Base-by-base conservation (phyloP, 2,329 filamentous ascomycete species). In the Pseudonectria buxi region DNA sequence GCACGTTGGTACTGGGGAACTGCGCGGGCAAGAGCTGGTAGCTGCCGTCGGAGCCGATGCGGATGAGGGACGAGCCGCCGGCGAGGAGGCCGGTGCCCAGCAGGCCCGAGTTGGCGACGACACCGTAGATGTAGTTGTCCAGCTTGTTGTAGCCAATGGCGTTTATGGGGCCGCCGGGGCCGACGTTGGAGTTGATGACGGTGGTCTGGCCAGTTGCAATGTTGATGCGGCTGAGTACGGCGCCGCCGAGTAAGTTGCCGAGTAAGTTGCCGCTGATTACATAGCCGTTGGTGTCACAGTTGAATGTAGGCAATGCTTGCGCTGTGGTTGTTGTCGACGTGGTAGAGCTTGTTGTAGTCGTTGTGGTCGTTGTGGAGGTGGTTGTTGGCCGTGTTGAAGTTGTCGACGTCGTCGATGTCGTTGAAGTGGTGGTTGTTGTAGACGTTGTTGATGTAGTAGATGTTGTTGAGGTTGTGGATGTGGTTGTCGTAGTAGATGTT, bases 41-140 rank as follows among this genome's bases (percentile, higher is more conserved):
- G 7, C 15, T 14, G 1, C 47, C 47, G 4, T 49, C 37, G 4
- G 32, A 36, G 3, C 37, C 43, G 4, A 50, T 44, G 1, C 47
- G 45, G 2, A 50, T 41, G 2, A 50, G 37, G 1, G 30, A 28
- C 0, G 43, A 39, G 14, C 28, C 30, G 2, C 35, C 18, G 4
- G 46, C 40, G 2, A 24, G 4, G 30, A 30, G 5, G 18, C 18
- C 18, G 18, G 18, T 22, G 5, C 39, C 45, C 1, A 43, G 7
- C 1, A 45, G 15, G 1, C 40, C 18, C 0, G 28, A 13, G 1
- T 26, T 30, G 2, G 32, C 26, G 0, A 31, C 26, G 1, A 52
- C 36, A 6, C 43, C 49, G 6, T 52, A 52, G 13, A 52, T 45
- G 25, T 50, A 52, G 12, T 41, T 43, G 12, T 52, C 49, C 0